Percentiles rank a stretch among this genome's conserved stretches.
These are phyloP conservation scores for Mycena epipterygia DNA, from an alignment of 768 basidiomycete species.

Conservation along the genomic window DNA sequence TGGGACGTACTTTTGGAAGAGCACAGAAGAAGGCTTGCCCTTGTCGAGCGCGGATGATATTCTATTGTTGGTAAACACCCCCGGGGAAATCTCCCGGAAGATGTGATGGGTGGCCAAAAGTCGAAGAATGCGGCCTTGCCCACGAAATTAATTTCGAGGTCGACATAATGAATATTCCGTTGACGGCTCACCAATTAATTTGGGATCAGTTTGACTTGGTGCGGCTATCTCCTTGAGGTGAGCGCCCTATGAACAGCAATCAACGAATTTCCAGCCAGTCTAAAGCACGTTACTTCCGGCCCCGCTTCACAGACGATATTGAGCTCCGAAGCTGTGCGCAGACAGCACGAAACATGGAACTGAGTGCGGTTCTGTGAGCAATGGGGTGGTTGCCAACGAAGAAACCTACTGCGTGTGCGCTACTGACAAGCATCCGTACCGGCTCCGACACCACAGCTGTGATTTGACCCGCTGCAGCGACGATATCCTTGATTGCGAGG, in stretches of 20 bases:
- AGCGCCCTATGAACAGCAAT: background rate
- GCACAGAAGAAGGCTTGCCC: too few species aligned
- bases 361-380: background rate
- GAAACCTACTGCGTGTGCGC: constrained; percentile 18
- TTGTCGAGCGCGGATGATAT: too few species aligned
- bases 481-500: constrained; percentile 4
- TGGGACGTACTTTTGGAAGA: too few species aligned
- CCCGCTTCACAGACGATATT: constrained; percentile 49
- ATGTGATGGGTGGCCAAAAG: constrained; percentile 50
- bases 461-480: constrained; percentile 18
- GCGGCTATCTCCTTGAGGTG: constrained; percentile 42
- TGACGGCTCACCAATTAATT: constrained; percentile 47
- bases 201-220: constrained; percentile 36
- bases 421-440: background rate
- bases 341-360: constrained; percentile 38
- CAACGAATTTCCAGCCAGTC: constrained; percentile 41
- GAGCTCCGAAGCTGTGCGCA: constrained; percentile 35
- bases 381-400: too few species aligned
- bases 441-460: constrained; percentile 29
- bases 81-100: constrained; percentile 29
- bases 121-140: constrained; percentile 46
- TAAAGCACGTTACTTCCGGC: constrained; percentile 1
- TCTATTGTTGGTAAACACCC: too few species aligned
- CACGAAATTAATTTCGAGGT: background rate
- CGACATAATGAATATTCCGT: background rate